Base-by-base conservation (phyloP, 1,139 yeast species). In the Blastobotrys malaysiensis region DNA sequence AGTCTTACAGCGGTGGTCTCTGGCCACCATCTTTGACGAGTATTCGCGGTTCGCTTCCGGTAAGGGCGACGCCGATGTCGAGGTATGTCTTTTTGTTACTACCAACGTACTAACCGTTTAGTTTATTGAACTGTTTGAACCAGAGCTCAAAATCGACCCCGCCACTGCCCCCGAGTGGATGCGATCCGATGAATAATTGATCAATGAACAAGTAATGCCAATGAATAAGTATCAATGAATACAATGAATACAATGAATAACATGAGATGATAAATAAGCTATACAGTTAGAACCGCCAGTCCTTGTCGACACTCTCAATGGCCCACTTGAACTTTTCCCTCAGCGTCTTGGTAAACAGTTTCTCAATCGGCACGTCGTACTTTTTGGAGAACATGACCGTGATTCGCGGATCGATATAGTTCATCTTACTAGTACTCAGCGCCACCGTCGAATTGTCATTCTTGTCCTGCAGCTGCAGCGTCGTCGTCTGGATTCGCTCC, bases 281-380 rank as follows among this genome's bases (percentile, higher is more conserved):
- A 49, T 45, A 27, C 27, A 26, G 19, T 62, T 69, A 89, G 66
- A 90, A 90, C 62, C 82, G 77, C 99, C 99, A 91, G 65, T 88
- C 75, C 61, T 82, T 89, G 67, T 87, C 97, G 4, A 84, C 91
- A 51, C 93, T 84, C 69, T 91, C 95, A 55, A 91, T 86, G 22
- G 99, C 98, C 99, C 99, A 91, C 53, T 82, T 84, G 72, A 91
- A 91, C 74, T 91, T 91, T 48, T 91, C 97, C 60, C 98, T 77
- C 61, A 91, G 76, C 0, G 98, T 87, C 72, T 89, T 90, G 21
- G 97, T 86, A 64, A 93, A 90, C 53, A 93, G 77, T 71, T 88
- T 90, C 70, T 91, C 98, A 57, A 93, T 86, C 11, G 98, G 98
- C 22, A 93, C 97, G 55, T 82, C 77, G 67, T 76, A 89, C 71